Evolutionary conservation across 441 rosid species (phyloP).

Genomic region (Flueggea neowawraea): DNA sequence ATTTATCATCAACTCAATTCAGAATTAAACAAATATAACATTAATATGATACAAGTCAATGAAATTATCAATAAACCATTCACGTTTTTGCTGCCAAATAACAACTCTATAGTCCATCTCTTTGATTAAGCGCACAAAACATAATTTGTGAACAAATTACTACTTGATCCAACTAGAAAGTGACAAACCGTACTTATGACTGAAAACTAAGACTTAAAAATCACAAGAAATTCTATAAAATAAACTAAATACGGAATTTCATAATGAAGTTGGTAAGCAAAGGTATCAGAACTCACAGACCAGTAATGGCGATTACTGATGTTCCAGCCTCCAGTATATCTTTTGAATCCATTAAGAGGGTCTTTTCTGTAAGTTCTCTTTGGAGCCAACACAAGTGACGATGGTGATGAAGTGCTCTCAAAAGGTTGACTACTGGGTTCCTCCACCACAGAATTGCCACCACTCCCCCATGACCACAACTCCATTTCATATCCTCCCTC

Average conservation of each 20-base stretch:
- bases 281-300: conserved; percentile 58
- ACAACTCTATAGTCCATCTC: too few relatives aligned
- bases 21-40: too few relatives aligned
- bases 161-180: too few relatives aligned
- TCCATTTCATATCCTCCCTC: conserved; percentile 23
- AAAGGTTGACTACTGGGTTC: conserved; percentile 46
- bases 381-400: conserved; percentile 63
- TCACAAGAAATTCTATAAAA: too few relatives aligned
- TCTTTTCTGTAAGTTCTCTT: conserved; percentile 79
- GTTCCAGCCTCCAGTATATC: conserved; percentile 86
- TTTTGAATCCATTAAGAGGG: conserved; percentile 68
- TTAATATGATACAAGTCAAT: too few relatives aligned
- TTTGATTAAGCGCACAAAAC: too few relatives aligned
- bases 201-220: too few relatives aligned
- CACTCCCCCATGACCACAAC: conserved; percentile 15
- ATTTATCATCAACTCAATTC: too few relatives aligned
- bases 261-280: background rate
- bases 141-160: too few relatives aligned
- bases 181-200: too few relatives aligned
- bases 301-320: conserved; percentile 81
- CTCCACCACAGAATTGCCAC: conserved; percentile 38
- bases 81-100: too few relatives aligned
- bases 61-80: too few relatives aligned
- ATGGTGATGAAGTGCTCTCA: conserved; percentile 15
- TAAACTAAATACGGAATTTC: background rate